Conservation (phyloP, 257 asterid genomes). For the Ehretia macrophylla region DNA sequence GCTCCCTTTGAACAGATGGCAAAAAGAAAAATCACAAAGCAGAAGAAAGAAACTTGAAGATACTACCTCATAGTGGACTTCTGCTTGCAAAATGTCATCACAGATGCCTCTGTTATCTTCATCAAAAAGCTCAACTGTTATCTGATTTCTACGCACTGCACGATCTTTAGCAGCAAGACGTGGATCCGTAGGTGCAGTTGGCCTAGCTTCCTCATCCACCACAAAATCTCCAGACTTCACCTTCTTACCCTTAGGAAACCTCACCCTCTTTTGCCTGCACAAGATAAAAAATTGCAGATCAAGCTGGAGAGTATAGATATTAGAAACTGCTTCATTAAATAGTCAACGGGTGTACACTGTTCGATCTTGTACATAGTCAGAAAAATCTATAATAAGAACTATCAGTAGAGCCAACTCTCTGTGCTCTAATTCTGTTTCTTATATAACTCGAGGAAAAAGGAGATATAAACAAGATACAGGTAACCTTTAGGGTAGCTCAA, state of each 20-base stretch:
- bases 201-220: slow-evolving; percentile 34
- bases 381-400: too few relatives aligned
- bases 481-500: too few relatives aligned
- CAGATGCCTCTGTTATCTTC: slow-evolving; percentile 47
- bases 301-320: neutral
- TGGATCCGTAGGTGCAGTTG: slow-evolving; percentile 36
- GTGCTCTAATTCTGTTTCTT: too few relatives aligned
- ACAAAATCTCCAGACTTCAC: slow-evolving; percentile 57
- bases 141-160: slow-evolving; percentile 40
- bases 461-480: too few relatives aligned
- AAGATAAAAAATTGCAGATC: slow-evolving; percentile 6
- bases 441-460: too few relatives aligned
- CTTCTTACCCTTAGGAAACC: slow-evolving; percentile 97
- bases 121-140: slow-evolving; percentile 43
- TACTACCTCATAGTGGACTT: slow-evolving; percentile 61
- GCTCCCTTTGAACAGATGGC: neutral
- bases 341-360: too few relatives aligned
- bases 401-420: too few relatives aligned
- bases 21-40: neutral
- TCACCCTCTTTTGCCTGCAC: slow-evolving; percentile 66
- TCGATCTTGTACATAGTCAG: too few relatives aligned
- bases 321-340: neutral
- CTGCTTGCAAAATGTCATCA: slow-evolving; percentile 60
- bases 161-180: slow-evolving; percentile 69
- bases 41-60: neutral